Evolutionary conservation across 352 stramenopile species (phyloP).

Genomic region (Phytophthora aleatoria): DNA sequence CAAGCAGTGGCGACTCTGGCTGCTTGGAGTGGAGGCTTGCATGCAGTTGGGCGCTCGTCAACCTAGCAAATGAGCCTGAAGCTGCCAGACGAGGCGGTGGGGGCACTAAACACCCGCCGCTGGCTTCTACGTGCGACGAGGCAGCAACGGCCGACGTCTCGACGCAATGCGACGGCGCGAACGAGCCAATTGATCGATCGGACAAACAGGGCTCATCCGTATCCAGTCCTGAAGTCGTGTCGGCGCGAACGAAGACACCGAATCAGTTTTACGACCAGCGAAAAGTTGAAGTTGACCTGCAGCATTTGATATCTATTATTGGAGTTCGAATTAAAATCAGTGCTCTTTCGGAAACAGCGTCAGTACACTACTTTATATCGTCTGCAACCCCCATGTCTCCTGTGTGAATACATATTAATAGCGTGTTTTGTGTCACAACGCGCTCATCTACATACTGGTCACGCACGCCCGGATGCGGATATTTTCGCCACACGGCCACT

Average conservation of each 20-base stretch:
- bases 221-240: slow-evolving; percentile 6
- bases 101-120: slow-evolving; percentile 21
- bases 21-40: slow-evolving; percentile 7
- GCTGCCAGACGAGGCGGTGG: slow-evolving; percentile 26
- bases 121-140: slow-evolving; percentile 23
- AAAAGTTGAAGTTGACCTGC: slow-evolving; percentile 30
- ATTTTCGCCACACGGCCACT: slow-evolving; percentile 7
- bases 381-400: too few relatives aligned
- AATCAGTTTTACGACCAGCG: slow-evolving; percentile 24
- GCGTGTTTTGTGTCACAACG: neutral
- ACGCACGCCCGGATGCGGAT: slow-evolving; percentile 21
- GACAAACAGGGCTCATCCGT: slow-evolving; percentile 14
- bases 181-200: neutral
- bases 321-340: slow-evolving; percentile 2
- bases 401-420: too few relatives aligned
- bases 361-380: neutral
- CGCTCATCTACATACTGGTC: neutral
- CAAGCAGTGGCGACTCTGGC: slow-evolving; percentile 5
- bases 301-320: slow-evolving; percentile 8
- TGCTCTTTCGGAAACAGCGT: neutral
- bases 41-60: slow-evolving; percentile 13
- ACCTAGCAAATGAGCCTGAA: neutral
- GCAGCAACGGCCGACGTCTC: slow-evolving; percentile 8
- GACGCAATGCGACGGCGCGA: slow-evolving; percentile 17
- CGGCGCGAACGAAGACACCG: slow-evolving; percentile 11